phyloP scores from a whole-genome alignment of 179 eudicot genomes.

The Gypsophila paniculata region DNA sequence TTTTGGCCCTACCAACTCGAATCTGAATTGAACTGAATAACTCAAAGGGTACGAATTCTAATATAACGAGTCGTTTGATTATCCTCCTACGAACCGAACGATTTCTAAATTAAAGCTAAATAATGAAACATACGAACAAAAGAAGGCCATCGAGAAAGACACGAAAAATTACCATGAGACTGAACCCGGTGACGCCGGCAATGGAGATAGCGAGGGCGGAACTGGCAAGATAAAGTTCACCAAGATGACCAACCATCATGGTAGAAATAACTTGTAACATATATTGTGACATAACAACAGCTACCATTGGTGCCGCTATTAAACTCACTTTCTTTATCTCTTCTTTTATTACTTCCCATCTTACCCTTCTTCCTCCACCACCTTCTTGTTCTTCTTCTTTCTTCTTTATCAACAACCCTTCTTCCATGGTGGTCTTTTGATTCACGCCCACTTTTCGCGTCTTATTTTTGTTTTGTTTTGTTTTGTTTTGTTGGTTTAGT shows the following conservation, averaged over 20 bases:
- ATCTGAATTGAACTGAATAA: too few species aligned
- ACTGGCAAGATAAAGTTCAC: conserved; percentile 62
- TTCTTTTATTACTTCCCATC: conserved; percentile 31
- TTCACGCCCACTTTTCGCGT: too few species aligned
- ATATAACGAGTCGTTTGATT: too few species aligned
- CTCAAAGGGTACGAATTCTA: too few species aligned
- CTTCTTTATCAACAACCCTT: neutral
- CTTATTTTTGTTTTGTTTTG: too few species aligned
- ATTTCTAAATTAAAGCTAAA: too few species aligned
- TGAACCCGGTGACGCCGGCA: conserved; percentile 52
- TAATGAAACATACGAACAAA: neutral
- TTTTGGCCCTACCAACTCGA: too few species aligned
- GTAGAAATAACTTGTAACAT: conserved; percentile 42
- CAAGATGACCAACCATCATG: conserved; percentile 26
- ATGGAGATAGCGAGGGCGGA: conserved; percentile 59
- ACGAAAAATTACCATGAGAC: conserved; percentile 35
- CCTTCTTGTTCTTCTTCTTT: neutral
- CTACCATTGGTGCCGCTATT: conserved; percentile 66
- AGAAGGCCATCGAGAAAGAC: too few species aligned
- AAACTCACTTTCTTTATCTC: conserved; percentile 44
- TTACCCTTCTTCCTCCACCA: conserved; percentile 21
- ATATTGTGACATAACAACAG: conserved; percentile 40
- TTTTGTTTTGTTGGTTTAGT: too few species aligned
- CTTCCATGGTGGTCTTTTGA: neutral
- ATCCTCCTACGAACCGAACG: too few species aligned